Conservation (phyloP, 208 protist species). For the Trypanosomatidae sp. region DNA sequence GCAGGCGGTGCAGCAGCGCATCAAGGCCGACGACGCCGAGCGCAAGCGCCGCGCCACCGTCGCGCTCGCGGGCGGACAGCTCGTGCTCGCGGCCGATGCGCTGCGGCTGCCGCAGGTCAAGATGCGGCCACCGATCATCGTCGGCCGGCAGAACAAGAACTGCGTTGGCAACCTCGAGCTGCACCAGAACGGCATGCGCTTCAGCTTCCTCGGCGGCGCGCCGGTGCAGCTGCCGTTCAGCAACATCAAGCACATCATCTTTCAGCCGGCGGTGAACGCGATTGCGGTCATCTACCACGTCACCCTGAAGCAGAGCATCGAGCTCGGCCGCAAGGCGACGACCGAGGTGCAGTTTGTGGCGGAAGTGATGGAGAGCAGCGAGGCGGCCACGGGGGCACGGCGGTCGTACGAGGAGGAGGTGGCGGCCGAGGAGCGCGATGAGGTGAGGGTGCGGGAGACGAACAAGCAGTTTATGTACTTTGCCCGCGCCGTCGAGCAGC, state of each 20-base stretch:
- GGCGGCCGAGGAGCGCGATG: conserved; percentile 56
- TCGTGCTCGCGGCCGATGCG: conserved; percentile 21
- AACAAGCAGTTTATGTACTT: conserved; percentile 83
- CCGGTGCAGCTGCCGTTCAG: conserved; percentile 90
- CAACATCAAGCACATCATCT: conserved; percentile 97
- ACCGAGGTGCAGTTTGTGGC: conserved; percentile 94
- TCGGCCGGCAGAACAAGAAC: conserved; percentile 65
- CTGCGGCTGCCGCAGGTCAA: conserved; percentile 79
- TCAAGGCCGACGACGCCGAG: conserved; percentile 62
- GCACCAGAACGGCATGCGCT: conserved; percentile 95
- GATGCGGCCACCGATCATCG: conserved; percentile 75
- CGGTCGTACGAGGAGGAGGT: conserved; percentile 68
- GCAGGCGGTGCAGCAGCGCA: conserved; percentile 48
- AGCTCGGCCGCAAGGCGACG: conserved; percentile 93
- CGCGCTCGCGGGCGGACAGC: conserved; percentile 21
- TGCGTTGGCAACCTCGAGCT: conserved; percentile 85
- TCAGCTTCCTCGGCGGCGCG: conserved; percentile 58
- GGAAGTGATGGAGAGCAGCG: conserved; percentile 92
- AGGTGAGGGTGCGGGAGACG: conserved; percentile 46
- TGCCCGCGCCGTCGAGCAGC: conserved; percentile 47
- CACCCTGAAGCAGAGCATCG: conserved; percentile 93
- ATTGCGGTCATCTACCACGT: conserved; percentile 94
- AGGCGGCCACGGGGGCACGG: conserved; percentile 32
- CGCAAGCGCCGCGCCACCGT: conserved; percentile 29
- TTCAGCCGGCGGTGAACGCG: conserved; percentile 89